A percentile compares a stretch with the other conserved stretches of the same genome.
phyloP scores from a whole-genome alignment of 2,329 filamentous ascomycete genomes.

The Aspergillus ustus region DNA sequence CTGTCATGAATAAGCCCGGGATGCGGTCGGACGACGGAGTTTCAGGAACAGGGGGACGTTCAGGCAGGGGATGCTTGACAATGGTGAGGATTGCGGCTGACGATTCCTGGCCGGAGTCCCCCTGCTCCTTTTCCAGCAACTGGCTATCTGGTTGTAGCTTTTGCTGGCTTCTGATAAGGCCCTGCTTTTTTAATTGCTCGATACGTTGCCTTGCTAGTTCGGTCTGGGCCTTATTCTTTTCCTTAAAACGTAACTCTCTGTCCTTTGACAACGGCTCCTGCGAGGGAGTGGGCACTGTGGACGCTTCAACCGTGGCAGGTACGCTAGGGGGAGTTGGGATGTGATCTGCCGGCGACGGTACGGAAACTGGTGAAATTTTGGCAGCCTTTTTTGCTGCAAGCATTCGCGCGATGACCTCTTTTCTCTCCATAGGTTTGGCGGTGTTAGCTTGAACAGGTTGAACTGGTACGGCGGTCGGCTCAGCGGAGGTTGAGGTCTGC shows the following conservation, averaged over 20 bases:
- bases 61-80: constrained; percentile 44
- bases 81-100: constrained; percentile 14
- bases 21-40: constrained; percentile 45
- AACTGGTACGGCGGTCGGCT: constrained; percentile 15
- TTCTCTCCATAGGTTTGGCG: constrained; percentile 64
- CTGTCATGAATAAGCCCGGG: constrained; percentile 58
- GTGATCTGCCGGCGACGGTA: constrained; percentile 18
- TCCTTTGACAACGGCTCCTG: constrained; percentile 26
- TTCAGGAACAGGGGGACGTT: constrained; percentile 41
- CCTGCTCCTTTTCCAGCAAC: constrained; percentile 14
- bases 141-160: constrained; percentile 24
- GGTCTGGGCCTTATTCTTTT: constrained; percentile 68
- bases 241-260: constrained; percentile 38
- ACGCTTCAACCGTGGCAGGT: constrained; percentile 14
- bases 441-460: constrained; percentile 19
- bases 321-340: constrained; percentile 19
- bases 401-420: constrained; percentile 76
- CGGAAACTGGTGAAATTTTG: constrained; percentile 45
- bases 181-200: constrained; percentile 68
- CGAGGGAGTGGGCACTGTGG: constrained; percentile 11
- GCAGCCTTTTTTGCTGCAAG: constrained; percentile 70
- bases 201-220: constrained; percentile 78
- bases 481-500: not conserved
- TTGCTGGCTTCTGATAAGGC: constrained; percentile 46
- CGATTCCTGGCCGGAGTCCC: constrained; percentile 8